A percentile compares a stretch with the other conserved stretches of the same genome.
phyloP scores from a whole-genome alignment of 768 basidiomycete genomes.

The Mrakia frigida region DNA sequence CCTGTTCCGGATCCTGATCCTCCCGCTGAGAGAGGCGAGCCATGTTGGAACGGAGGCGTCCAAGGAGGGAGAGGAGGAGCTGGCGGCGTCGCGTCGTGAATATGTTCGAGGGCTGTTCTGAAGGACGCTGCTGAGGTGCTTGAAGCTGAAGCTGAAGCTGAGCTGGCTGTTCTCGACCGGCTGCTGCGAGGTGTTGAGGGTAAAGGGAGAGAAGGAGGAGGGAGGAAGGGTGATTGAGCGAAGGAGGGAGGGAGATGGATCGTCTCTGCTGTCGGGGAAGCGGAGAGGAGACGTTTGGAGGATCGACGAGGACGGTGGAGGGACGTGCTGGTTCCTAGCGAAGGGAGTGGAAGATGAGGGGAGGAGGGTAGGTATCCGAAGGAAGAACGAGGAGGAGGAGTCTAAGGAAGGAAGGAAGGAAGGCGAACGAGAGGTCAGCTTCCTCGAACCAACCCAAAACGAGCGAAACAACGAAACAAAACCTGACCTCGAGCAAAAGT shows the following conservation, averaged over 20 bases:
- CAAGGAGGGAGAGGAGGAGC: neutral
- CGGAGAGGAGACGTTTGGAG: neutral
- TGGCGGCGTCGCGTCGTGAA: neutral
- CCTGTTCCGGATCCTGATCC: too few species aligned
- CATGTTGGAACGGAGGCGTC: neutral
- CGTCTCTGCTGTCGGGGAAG: neutral
- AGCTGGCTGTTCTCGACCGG: neutral
- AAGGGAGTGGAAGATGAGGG: neutral
- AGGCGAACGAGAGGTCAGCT: neutral
- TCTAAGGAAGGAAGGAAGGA: neutral
- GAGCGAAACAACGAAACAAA: neutral
- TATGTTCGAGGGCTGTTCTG: neutral
- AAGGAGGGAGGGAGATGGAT: neutral
- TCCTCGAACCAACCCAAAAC: too few species aligned
- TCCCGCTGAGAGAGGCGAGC: neutral
- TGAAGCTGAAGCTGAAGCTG: neutral
- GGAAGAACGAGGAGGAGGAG: neutral
- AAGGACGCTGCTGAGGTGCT: neutral
- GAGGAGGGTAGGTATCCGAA: neutral
- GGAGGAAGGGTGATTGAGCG: neutral
- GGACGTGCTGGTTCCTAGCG: neutral
- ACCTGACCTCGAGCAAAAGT: neutral
- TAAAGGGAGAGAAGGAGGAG: neutral
- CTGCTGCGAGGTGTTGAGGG: neutral
- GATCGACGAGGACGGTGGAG: constrained; percentile 6